phyloP scores from a whole-genome alignment of 169 alveolate genomes.

The Plasmodium billcollinsi region DNA sequence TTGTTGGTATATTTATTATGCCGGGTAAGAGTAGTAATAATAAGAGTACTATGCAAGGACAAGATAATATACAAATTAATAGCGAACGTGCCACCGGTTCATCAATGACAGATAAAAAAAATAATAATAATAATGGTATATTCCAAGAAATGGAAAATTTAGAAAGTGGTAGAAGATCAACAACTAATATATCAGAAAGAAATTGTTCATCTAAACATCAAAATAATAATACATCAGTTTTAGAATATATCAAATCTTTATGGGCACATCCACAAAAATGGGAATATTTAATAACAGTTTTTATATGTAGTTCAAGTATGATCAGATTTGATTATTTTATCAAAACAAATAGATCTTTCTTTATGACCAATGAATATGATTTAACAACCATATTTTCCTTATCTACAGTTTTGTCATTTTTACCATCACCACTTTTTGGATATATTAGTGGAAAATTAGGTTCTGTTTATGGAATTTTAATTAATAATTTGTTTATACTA shows the following conservation, averaged over 20 bases:
- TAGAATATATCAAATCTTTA: slow-evolving; percentile 11
- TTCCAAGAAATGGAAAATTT: slow-evolving; percentile 16
- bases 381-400: slow-evolving; percentile 52
- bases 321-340: slow-evolving; percentile 70
- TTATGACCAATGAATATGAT: slow-evolving; percentile 28
- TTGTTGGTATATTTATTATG: slow-evolving; percentile 60
- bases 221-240: background rate
- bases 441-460: slow-evolving; percentile 63
- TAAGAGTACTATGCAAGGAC: background rate
- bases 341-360: slow-evolving; percentile 56
- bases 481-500: slow-evolving; percentile 36
- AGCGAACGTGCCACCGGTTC: slow-evolving; percentile 60
- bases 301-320: slow-evolving; percentile 73
- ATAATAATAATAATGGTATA: background rate
- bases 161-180: slow-evolving; percentile 12
- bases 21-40: slow-evolving; percentile 17
- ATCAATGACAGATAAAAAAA: slow-evolving; percentile 25
- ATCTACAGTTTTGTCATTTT: slow-evolving; percentile 51
- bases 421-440: slow-evolving; percentile 75
- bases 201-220: background rate
- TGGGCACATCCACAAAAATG: slow-evolving; percentile 74
- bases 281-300: slow-evolving; percentile 58
- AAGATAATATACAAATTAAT: background rate
- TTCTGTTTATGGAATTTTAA: slow-evolving; percentile 42
- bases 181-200: background rate